Base-by-base conservation (phyloP, 1,284 basidiomycete genomes). In the Leccinum huronense region DNA sequence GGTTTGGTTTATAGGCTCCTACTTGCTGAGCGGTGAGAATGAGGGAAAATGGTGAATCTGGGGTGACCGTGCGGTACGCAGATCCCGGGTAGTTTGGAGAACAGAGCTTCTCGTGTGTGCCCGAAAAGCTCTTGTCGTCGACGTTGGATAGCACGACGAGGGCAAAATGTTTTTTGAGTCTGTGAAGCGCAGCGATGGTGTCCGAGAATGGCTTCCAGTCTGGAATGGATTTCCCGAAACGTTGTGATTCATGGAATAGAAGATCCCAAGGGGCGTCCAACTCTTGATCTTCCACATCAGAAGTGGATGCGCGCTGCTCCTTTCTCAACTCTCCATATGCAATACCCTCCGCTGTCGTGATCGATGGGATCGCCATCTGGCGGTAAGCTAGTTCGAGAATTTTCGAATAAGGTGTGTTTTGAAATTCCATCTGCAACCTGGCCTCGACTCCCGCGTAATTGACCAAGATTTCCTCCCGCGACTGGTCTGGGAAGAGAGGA, bases 91-190 rank as follows among this genome's bases (percentile, higher is more conserved):
- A 58, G 61, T 67, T 67, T 1, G 73, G 69, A 48, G 78, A 82
- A 67, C 79, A 83, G n/a, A 91, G 81, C 57, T 81, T 78, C n/a
- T 75, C 74, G 53, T 86, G 85, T 1, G 89, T 90, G 67, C 81
- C 77, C 3, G 80, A 76, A 73, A 90, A 90, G 42, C 87, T 88
- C 16, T 71, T 69, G 61, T 82, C 81, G 69, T 92, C 90, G 69
- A 91, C 86, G 75, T 92, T 91, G 66, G 89, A 90, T 42, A 91
- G 80, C 2, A 90, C 87, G 61, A 86, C 80, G 64, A 91, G 85
- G 65, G 86, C 86, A 77, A 84, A 91, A 70, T 82, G 80, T 64
- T 81, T 79, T 38, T 87, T 81, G 60, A 91, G 83, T 53, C 77
- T 75, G 51, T 78, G 79, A 3, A 92, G 83, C 0, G 89, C 89